Base-by-base conservation (phyloP, 768 basidiomycete species). In the Hygrophorus russula region DNA sequence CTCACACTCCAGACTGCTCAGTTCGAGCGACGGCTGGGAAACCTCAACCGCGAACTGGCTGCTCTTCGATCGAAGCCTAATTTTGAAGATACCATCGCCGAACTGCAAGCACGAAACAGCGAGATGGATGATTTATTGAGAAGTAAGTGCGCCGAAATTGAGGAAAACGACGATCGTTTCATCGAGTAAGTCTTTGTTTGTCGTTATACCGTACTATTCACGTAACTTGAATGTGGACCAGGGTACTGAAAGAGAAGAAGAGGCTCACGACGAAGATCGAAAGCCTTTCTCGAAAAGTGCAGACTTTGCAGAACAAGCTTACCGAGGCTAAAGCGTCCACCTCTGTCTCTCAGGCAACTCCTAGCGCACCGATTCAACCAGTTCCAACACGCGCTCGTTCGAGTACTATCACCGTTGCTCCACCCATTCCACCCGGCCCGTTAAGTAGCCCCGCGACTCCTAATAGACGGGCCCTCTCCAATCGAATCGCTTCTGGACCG, bases 191-290 rank as follows among this genome's bases (percentile, higher is more conserved):
- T 68, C 24, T 24, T 44, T 39, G 32, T 39, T 40, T 39, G 51
- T 19, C 41, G 34, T n/a, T n/a, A n/a, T 29, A 32, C 28, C 36
- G 34, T 43, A 8, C 12, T 30, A 45, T 37, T 42, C 38, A 18
- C 50, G 41, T 48, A 45, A 12, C 49, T n/a, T 36, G 24, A 30
- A 28, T 24, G 27, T 9, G 11, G 27, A 41, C 15, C 51, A 89
- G 86, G 51, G 74, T 84, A 57, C 57, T 84, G 49, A 88, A 86
- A 59, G 78, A 81, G 49, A 87, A 84, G 63, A 88, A 86, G 66
- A 86, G 82, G 51, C 66, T 89, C 18, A 64, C 64, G 2, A 64
- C 62, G 45, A 87, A 81, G 59, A 76, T 85, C 31, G 86, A 88
- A 44, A 66, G 72, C 8, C 64, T 89, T 20, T 78, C 72, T 42